These are phyloP conservation scores for Leccinellum rugosiceps DNA, from an alignment of 768 basidiomycete genomes.

Conservation along the genomic window DNA sequence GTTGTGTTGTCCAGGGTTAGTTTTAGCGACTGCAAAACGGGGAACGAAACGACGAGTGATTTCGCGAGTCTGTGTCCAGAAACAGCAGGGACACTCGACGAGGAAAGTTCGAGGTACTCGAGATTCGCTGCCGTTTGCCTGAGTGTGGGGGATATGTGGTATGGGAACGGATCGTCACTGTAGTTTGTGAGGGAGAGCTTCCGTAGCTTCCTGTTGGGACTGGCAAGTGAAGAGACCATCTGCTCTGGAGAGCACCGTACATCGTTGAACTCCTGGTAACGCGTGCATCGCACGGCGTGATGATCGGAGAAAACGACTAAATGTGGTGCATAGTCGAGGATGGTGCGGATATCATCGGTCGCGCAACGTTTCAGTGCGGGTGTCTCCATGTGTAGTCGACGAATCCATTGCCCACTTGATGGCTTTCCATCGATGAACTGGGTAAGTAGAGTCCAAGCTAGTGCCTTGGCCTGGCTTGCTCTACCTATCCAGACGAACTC, in stretches of 20 bases:
- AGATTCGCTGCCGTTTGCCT: slow-evolving; percentile 49
- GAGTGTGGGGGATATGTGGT: slow-evolving; percentile 53
- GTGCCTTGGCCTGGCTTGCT: slow-evolving; percentile 46
- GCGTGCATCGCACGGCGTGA: slow-evolving; percentile 57
- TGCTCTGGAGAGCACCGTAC: slow-evolving; percentile 50
- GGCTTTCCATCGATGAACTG: slow-evolving; percentile 38
- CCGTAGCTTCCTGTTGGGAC: slow-evolving; percentile 49
- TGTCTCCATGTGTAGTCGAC: slow-evolving; percentile 70
- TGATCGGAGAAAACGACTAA: slow-evolving; percentile 63
- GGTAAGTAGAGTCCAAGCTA: slow-evolving; percentile 43
- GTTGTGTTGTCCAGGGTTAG: slow-evolving; percentile 70
- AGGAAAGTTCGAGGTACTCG: slow-evolving; percentile 67
- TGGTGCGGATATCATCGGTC: slow-evolving; percentile 63
- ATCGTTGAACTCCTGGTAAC: slow-evolving; percentile 42
- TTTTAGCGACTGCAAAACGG: slow-evolving; percentile 65
- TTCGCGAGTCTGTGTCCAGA: slow-evolving; percentile 27
- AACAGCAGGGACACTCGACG: slow-evolving; percentile 47
- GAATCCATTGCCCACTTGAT: slow-evolving; percentile 49
- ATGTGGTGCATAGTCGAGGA: slow-evolving; percentile 61
- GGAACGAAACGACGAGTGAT: slow-evolving; percentile 40
- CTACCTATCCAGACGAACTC: slow-evolving; percentile 70
- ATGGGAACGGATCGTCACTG: slow-evolving; percentile 56
- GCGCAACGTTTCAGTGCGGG: slow-evolving; percentile 58
- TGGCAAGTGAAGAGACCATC: slow-evolving; percentile 57
- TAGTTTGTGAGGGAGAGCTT: slow-evolving; percentile 73